These are phyloP conservation scores for Suillus occidentalis DNA, from an alignment of 768 basidiomycete genomes.

Conservation along the genomic window DNA sequence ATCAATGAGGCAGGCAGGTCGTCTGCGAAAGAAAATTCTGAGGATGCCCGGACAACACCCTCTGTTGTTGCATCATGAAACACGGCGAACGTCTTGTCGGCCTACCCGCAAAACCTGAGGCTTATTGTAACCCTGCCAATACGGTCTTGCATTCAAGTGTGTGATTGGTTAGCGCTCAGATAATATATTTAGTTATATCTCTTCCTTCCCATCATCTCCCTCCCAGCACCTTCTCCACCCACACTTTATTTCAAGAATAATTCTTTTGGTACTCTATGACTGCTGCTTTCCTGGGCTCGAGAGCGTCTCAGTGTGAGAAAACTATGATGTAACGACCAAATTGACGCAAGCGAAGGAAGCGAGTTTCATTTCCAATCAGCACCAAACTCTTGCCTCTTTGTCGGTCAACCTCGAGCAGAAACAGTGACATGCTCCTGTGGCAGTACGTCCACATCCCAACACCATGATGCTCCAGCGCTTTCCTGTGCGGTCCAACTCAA, in stretches of 20 bases:
- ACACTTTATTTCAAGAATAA: not conserved
- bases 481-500: not conserved
- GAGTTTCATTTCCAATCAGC: not conserved
- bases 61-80: constrained; percentile 98
- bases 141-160: too few species aligned
- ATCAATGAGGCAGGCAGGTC: too few species aligned
- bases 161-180: too few species aligned
- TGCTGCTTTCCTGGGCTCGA: not conserved
- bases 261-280: not conserved
- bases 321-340: not conserved
- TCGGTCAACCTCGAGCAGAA: not conserved
- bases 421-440: not conserved
- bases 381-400: not conserved
- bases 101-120: too few species aligned
- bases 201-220: not conserved
- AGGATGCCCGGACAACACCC: constrained; percentile 97
- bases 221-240: not conserved
- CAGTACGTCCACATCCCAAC: not conserved
- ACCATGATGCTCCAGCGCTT: not conserved
- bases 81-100: constrained; percentile 37
- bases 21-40: constrained; percentile 98
- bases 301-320: not conserved
- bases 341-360: not conserved
- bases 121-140: too few species aligned
- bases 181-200: not conserved